Base-by-base conservation (phyloP, 768 basidiomycete genomes). In the Suillus subaureus region DNA sequence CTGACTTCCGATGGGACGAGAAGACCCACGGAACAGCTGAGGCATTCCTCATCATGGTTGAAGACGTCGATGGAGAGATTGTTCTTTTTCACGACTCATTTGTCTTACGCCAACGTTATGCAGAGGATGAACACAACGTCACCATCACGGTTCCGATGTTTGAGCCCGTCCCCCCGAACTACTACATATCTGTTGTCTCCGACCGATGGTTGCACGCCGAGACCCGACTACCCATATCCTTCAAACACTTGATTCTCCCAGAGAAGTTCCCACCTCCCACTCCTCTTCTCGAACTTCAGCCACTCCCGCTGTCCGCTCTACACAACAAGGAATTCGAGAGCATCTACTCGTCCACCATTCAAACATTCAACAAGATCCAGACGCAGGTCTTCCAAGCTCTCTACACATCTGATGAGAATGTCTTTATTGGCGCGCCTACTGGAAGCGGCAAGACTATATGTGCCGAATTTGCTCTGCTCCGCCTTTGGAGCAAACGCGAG, bases 1-100 rank as follows among this genome's bases (percentile, higher is more conserved):
- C 97, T n/a, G 97, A 99, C 74, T 99, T 99, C 87, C 87, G 91
- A 54, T 99, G 97, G 97, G 96, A 98, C 43, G 93, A 95, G 71
- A 94, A 94, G 76, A 87, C 96, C 7, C 97, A 99, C 69, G 93
- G 95, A 4, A 77, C 83, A 0, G 89, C 94, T 0, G 95, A 99
- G 77, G 88, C 91, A 0, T 99, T 99, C 84, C 86, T 91, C 76
- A 94, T 99, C 71, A 75, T 97, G 33, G 95, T 99, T 31, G 96
- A 98, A 76, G 97, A 99, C 71, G 95, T 98, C 33, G 97, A 99
- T 69, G 97, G 97, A 58, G 97, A 99, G 76, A 87, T 94, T 67
- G 90, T 99, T 64, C 90, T 99, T 37, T 98, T 96, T 86, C 93
- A 96, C 69, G 97, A 99, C 72, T 86, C 86, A 26, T 99, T 98